Base-by-base conservation (phyloP, 306 rosid species). In the Purshia tridentata region DNA sequence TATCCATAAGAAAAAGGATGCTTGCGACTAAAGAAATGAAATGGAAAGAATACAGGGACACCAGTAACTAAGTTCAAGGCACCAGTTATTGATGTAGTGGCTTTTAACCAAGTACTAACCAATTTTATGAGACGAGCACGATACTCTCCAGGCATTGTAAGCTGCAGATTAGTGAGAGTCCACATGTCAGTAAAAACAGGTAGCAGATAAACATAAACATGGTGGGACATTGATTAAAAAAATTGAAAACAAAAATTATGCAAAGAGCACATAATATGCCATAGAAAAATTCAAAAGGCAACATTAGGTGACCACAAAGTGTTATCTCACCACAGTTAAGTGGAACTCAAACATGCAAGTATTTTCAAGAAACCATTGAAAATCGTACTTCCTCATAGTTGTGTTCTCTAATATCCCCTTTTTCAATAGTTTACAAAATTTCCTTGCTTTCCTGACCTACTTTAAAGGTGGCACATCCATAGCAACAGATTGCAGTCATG, bases 91-190 rank as follows among this genome's bases (percentile, higher is more conserved):
- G 35, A 29, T 29, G 35, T 29, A 0, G 35, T 29, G 55, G 11
- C 14, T 59, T 64, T 50, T 40, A 65, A 16, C 22, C 8, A 54
- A 12, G n/a, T 72, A 84, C 98, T 83, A 56, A 94, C 98, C 96
- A 89, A 69, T 80, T 94, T 94, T 67, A 82, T 72, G 52, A 94
- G 98, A 49, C 97, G 97, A 70, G 85, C 77, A 77, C 97, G 96
- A 68, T 77, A 82, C 78, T 94, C 98, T 81, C 91, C 97, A 2
- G 94, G 81, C 85, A 91, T 79, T 74, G 97, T 88, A 83, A 88
- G 88, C 98, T 94, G 97, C 78, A 80, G 62, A 71, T 15, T 20
- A 74, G 79, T 54, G 61, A 67, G 52, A 16, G 14, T 29, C 62
- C 69, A 40, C 57, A 52, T 5, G 62, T 78, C 75, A 79, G 63